A percentile compares a stretch with the other conserved stretches of the same genome.
Evolutionary conservation across 345 rosid genomes (phyloP).

Genomic region (Pistacia integerrima): DNA sequence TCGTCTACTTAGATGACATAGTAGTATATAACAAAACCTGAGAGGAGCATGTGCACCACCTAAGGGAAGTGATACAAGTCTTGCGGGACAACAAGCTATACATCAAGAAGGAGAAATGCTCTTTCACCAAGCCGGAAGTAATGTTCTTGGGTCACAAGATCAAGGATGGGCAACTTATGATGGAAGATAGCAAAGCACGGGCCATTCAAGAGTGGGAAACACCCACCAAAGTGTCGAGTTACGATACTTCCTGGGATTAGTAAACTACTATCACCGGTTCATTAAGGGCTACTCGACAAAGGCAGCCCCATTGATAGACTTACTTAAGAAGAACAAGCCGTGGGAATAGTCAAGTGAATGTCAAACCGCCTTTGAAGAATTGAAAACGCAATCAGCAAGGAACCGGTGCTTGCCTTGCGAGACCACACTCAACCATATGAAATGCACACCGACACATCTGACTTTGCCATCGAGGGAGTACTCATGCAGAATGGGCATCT

Average conservation of each 20-base stretch:
- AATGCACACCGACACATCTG: not conserved
- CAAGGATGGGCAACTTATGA: not conserved
- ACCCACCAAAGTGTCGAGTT: not conserved
- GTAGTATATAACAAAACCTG: no score
- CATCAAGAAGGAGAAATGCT: slow-evolving; percentile 11
- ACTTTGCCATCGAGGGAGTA: not conserved
- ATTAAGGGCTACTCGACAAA: not conserved
- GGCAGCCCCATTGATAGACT: not conserved
- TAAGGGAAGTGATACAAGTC: no score
- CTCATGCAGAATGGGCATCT: not conserved
- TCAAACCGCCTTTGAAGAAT: not conserved
- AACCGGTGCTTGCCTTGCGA: slow-evolving; percentile 2
- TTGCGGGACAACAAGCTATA: not conserved
- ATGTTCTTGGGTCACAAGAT: not conserved
- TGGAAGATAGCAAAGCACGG: not conserved
- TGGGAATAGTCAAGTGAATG: slow-evolving; percentile 1
- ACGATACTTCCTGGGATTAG: not conserved
- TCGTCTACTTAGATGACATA: no score
- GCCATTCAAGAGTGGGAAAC: not conserved
- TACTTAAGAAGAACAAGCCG: not conserved
- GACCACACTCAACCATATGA: not conserved
- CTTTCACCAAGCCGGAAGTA: not conserved
- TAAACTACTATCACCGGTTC: slow-evolving; percentile 9
- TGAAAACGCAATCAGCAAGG: not conserved
- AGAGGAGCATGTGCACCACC: no score